phyloP scores from a whole-genome alignment of 352 stramenopile species.

The Globisporangium camurandrum region DNA sequence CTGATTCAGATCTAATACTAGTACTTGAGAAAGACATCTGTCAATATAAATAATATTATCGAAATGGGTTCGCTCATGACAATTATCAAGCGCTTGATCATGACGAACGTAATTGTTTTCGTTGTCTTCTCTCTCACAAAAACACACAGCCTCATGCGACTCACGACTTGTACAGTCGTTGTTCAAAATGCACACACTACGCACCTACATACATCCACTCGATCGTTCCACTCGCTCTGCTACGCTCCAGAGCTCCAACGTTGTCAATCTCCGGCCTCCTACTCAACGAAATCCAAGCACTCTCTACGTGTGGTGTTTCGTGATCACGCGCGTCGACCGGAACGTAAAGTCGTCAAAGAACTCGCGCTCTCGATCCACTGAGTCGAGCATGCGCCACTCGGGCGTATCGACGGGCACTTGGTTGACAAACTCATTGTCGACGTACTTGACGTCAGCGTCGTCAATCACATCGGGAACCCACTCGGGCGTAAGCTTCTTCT shows the following conservation, averaged over 20 bases:
- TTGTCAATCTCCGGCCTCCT: too few relatives aligned
- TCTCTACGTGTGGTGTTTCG: conserved; percentile 12
- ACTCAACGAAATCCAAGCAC: not conserved
- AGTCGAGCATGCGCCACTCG: conserved; percentile 86
- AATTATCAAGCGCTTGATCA: too few relatives aligned
- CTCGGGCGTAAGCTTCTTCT: conserved; percentile 70
- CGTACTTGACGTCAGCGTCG: conserved; percentile 80
- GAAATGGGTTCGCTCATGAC: too few relatives aligned
- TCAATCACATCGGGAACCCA: conserved; percentile 81
- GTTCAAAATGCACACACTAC: not conserved
- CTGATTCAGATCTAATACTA: too few relatives aligned
- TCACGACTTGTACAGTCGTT: too few relatives aligned
- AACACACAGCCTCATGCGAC: too few relatives aligned
- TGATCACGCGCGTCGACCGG: conserved; percentile 60
- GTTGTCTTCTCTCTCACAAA: not conserved
- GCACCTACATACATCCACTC: not conserved
- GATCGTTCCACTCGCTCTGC: not conserved
- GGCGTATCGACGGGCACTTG: conserved; percentile 81
- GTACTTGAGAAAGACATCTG: too few relatives aligned
- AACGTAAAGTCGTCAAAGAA: conserved; percentile 86
- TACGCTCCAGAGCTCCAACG: too few relatives aligned
- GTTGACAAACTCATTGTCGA: conserved; percentile 86
- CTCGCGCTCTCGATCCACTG: conserved; percentile 76
- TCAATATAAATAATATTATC: too few relatives aligned
- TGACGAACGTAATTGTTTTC: too few relatives aligned